Evolutionary conservation across 2,329 filamentous ascomycete genomes (phyloP).

Genomic region (Diaporthe velutina): DNA sequence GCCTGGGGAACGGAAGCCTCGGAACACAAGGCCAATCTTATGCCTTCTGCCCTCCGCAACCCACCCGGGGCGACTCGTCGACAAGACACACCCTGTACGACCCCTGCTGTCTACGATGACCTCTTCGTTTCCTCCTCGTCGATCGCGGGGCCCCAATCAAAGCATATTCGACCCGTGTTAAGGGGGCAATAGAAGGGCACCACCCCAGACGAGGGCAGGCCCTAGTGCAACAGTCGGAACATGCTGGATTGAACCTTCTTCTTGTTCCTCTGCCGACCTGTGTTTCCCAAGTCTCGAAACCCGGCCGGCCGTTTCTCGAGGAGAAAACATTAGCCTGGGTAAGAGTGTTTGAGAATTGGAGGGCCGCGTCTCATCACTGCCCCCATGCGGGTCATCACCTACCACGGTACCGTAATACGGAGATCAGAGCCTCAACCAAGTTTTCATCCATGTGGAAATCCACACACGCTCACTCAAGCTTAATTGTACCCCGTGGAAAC

Average conservation of each 20-base stretch:
- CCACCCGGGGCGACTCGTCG: conserved; percentile 27
- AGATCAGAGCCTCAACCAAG: conserved; percentile 33
- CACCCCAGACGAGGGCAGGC: conserved; percentile 28
- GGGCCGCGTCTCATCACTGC: conserved; percentile 36
- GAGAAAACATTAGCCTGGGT: conserved; percentile 25
- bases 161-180: conserved; percentile 27
- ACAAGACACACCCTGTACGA: conserved; percentile 9
- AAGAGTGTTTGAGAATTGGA: conserved; percentile 35
- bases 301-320: conserved; percentile 21
- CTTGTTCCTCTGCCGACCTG: conserved; percentile 44
- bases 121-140: conserved; percentile 45
- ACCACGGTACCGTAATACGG: conserved; percentile 19
- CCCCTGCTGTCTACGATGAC: conserved; percentile 24
- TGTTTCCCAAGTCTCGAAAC: conserved; percentile 35
- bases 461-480: conserved; percentile 26
- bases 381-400: conserved; percentile 26
- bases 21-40: conserved; percentile 36
- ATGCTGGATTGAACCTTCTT: conserved; percentile 49
- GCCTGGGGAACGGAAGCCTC: conserved; percentile 28
- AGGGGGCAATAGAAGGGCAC: conserved; percentile 15
- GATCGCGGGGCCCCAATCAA: conserved; percentile 45
- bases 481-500: conserved; percentile 22
- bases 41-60: conserved; percentile 29
- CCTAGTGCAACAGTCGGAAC: conserved; percentile 42
- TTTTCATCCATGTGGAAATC: conserved; percentile 30